Conservation (phyloP, 1,284 basidiomycete species). For the Ceratorhiza oryzae-sativae region DNA sequence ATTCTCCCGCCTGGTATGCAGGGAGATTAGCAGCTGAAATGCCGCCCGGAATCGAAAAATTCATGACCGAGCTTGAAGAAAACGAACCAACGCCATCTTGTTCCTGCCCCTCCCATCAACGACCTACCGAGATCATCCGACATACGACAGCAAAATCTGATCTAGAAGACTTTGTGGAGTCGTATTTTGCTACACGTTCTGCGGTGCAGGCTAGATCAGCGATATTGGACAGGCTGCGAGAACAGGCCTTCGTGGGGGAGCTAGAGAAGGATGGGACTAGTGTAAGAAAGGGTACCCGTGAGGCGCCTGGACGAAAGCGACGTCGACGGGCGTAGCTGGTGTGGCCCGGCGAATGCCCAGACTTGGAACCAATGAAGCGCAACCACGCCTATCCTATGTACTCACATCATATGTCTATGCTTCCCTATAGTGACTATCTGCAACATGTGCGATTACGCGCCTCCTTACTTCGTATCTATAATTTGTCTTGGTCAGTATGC, state of each 20-base stretch:
- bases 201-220: not conserved
- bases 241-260: not conserved
- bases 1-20: not conserved
- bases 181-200: not conserved
- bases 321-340: not conserved
- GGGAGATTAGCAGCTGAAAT: constrained; percentile 13
- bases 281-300: not conserved
- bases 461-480: too few relatives aligned
- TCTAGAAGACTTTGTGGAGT: constrained; percentile 2
- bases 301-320: not conserved
- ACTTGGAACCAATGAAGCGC: too few relatives aligned
- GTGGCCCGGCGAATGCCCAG: too few relatives aligned
- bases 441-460: too few relatives aligned
- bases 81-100: not conserved
- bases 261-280: not conserved
- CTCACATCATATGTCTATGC: too few relatives aligned
- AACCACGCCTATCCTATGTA: too few relatives aligned
- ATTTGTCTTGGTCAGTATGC: too few relatives aligned
- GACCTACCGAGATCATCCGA: not conserved
- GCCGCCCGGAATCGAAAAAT: not conserved
- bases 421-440: too few relatives aligned
- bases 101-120: not conserved
- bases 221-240: not conserved
- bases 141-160: constrained; percentile 7
- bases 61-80: not conserved